Conservation (phyloP, 2,329 filamentous ascomycete species). For the Sclerotinia glacialis region DNA sequence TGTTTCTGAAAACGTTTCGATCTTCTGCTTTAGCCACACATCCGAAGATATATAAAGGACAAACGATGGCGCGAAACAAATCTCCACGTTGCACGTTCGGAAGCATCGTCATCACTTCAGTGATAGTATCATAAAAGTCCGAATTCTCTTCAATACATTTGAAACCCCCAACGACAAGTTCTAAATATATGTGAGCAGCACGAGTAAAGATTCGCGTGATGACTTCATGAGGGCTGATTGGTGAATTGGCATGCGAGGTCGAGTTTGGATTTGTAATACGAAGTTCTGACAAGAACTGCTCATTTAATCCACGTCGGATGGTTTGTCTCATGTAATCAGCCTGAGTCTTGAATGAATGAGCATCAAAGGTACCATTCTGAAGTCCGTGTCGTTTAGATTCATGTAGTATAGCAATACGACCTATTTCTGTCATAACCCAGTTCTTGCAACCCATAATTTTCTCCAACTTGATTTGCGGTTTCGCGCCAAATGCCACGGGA, state of each 20-base stretch:
- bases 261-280: conserved; percentile 23
- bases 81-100: conserved; percentile 24
- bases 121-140: conserved; percentile 25
- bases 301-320: conserved; percentile 29
- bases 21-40: conserved; percentile 30
- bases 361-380: conserved; percentile 25
- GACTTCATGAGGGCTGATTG: not conserved
- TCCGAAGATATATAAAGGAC: conserved; percentile 34
- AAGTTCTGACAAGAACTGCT: conserved; percentile 26
- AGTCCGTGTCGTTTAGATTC: conserved; percentile 54
- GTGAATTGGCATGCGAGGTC: not conserved
- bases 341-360: conserved; percentile 23
- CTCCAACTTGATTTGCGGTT: conserved; percentile 44
- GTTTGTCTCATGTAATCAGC: conserved; percentile 28
- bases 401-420: conserved; percentile 52
- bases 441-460: conserved; percentile 56
- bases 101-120: conserved; percentile 31
- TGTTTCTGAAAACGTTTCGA: conserved; percentile 31
- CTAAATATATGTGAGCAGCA: conserved; percentile 33
- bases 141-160: conserved; percentile 20
- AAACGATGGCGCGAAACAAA: conserved; percentile 30
- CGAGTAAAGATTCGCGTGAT: conserved; percentile 33
- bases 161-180: conserved; percentile 33
- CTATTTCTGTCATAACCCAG: conserved; percentile 55
- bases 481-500: conserved; percentile 40